Percentiles rank a stretch among this genome's conserved stretches.
These are phyloP conservation scores for Phytophthora litchii DNA, from an alignment of 352 stramenopile genomes.

Conservation along the genomic window DNA sequence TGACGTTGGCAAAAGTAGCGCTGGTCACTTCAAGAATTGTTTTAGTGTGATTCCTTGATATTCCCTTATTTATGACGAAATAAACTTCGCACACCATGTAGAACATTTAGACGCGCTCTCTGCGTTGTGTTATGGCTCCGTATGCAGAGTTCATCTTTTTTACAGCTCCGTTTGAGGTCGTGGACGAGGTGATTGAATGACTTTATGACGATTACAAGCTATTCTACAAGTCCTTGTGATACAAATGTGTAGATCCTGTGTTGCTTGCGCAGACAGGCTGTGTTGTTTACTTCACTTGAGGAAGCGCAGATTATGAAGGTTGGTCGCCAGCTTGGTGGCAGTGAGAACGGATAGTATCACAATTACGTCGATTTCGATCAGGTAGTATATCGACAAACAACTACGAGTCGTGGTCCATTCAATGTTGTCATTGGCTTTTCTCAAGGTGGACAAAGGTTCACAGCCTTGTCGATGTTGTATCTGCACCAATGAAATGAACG, in stretches of 20 bases:
- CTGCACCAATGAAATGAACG: conserved; percentile 29
- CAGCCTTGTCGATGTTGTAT: conserved; percentile 47
- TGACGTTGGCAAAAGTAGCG: no score
- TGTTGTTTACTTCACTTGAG: no score
- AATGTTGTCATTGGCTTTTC: conserved; percentile 70
- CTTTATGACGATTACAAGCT: conserved; percentile 40
- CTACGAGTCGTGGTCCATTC: conserved; percentile 48
- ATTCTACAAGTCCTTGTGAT: no score
- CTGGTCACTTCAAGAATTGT: no score
- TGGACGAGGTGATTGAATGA: conserved; percentile 45
- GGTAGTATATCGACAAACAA: conserved; percentile 45
- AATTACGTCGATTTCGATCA: conserved; percentile 49
- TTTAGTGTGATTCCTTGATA: no score
- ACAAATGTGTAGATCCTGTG: no score
- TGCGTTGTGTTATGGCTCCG: conserved; percentile 40
- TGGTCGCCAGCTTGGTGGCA: conserved; percentile 19
- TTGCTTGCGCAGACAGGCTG: no score
- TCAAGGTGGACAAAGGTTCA: conserved; percentile 58
- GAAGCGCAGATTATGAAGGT: conserved; percentile 35
- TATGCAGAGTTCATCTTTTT: conserved; percentile 58
- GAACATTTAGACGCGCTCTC: conserved; percentile 47
- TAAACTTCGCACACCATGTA: conserved; percentile 63
- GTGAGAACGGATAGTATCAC: conserved; percentile 47
- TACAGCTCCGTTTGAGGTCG: conserved; percentile 39
- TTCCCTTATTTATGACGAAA: background rate